Base-by-base conservation (phyloP, 495 filamentous ascomycete genomes). In the Penicillium ochrochloron region DNA sequence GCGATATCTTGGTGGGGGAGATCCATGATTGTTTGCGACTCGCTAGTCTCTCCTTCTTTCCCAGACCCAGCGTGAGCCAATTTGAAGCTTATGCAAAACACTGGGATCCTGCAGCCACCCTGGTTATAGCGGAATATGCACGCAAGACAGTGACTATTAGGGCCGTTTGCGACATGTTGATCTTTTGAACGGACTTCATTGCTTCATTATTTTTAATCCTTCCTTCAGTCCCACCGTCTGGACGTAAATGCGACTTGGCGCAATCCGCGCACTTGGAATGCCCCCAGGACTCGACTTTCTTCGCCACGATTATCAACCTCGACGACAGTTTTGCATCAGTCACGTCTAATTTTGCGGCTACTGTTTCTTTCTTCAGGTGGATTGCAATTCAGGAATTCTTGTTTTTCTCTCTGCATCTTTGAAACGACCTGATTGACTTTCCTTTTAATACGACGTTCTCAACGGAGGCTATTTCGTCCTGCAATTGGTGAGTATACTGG, bases 41-140 rank as follows among this genome's bases (percentile, higher is more conserved):
- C 34, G 31, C 46, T 33, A 35, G 23, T 55, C 59, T 57, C 53
- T 60, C 57, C 25, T 15, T 66, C 50, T 59, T 61, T 34, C 53
- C 59, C 17, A 39, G 55, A 9, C 15, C 51, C 23, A 51, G 33
- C 29, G 51, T 19, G 44, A 57, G 55, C 37, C 50, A 44, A 56
- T 53, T 70, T 61, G 48, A 73, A 68, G 59, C 67, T 63, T 57
- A 56, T 68, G 69, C 59, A 66, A 67, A 62, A 65, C 60, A 66
- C 68, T 75, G 63, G 68, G 68, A 75, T 73, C 69, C 63, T 64
- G 73, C 72, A 74, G 72, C 68, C 63, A 69, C 65, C 72, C 51
- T 69, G 72, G 72, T 72, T 61, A 76, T 76, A 68, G 66, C 66
- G 21, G 63, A 69, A 71, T 59, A 70, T 74, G 70, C 67, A 66